These are phyloP conservation scores for Suillus paluster DNA, from an alignment of 768 basidiomycete genomes.

Conservation along the genomic window DNA sequence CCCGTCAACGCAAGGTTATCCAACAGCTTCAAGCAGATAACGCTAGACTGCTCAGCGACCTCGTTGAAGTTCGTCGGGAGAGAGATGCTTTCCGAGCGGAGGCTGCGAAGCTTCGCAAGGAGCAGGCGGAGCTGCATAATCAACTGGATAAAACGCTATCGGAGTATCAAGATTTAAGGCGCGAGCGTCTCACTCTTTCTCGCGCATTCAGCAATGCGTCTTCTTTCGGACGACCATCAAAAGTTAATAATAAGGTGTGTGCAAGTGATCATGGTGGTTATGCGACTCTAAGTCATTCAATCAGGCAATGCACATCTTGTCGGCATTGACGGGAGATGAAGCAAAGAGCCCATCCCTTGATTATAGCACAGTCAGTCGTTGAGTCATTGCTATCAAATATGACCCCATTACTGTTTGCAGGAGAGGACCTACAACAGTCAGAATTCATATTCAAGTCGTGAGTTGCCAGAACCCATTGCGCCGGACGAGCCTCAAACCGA, in stretches of 20 bases:
- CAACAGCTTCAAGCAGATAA: constrained; percentile 33
- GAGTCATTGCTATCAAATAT: background rate
- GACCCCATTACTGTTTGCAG: background rate
- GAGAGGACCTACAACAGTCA: background rate
- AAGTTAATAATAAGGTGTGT: constrained; percentile 17
- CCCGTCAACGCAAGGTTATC: constrained; percentile 28
- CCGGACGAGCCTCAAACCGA: background rate
- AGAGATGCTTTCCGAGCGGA: constrained; percentile 29
- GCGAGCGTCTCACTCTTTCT: constrained; percentile 21
- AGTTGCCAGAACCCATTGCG: background rate
- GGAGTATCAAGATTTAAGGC: constrained; percentile 26
- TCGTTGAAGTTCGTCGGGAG: constrained; percentile 31
- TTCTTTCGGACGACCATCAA: constrained; percentile 1
- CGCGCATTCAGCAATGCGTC: constrained; percentile 12
- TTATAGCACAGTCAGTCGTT: constrained; percentile 7
- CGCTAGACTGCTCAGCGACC: constrained; percentile 25
- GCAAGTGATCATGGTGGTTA: background rate
- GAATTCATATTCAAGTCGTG: constrained; percentile 2
- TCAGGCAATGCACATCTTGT: constrained; percentile 3
- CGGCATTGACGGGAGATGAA: constrained; percentile 2
- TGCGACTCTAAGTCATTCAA: background rate
- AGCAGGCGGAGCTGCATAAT: constrained; percentile 25
- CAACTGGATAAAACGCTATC: constrained; percentile 22
- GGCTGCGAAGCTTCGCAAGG: constrained; percentile 23
- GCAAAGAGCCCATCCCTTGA: constrained; percentile 6